Conservation (phyloP, 1,284 basidiomycete species). For the Ustilago esculenta region DNA sequence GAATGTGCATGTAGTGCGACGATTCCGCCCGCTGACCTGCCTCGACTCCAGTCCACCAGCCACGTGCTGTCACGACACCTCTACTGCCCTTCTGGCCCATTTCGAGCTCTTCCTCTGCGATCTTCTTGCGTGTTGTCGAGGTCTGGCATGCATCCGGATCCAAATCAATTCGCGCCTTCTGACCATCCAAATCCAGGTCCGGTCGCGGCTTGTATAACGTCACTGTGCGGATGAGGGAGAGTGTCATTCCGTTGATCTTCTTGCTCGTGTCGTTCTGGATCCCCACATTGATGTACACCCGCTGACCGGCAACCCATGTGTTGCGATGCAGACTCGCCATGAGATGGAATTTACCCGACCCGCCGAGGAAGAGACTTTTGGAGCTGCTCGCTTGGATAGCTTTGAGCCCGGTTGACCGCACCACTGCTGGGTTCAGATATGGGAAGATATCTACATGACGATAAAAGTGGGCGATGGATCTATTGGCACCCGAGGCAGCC, state of each 20-base stretch:
- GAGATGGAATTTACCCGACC: conserved; percentile 77
- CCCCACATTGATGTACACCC: conserved; percentile 77
- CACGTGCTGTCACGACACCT: conserved; percentile 54
- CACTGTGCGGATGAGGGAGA: conserved; percentile 78
- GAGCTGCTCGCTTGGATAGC: conserved; percentile 75
- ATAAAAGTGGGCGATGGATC: conserved; percentile 91
- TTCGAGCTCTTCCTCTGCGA: conserved; percentile 58
- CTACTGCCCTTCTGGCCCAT: conserved; percentile 60
- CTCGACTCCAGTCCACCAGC: conserved; percentile 65
- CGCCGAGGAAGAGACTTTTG: conserved; percentile 73
- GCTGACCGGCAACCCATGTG: conserved; percentile 86
- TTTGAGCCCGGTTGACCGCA: conserved; percentile 74
- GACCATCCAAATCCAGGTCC: conserved; percentile 67
- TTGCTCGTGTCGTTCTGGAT: conserved; percentile 76
- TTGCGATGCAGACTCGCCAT: conserved; percentile 79
- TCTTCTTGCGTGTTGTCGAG: conserved; percentile 58
- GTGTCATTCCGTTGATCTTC: conserved; percentile 72
- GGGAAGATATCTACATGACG: conserved; percentile 85
- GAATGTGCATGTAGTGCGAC: conserved; percentile 60
- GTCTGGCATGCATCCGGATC: conserved; percentile 61
- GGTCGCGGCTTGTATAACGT: conserved; percentile 75
- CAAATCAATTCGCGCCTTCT: conserved; percentile 32
- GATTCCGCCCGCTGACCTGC: conserved; percentile 53
- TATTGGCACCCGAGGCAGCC: conserved; percentile 70
- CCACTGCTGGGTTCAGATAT: conserved; percentile 75